Evolutionary conservation across 257 asterid genomes (phyloP).

Genomic region (Nicotiana otophora): DNA sequence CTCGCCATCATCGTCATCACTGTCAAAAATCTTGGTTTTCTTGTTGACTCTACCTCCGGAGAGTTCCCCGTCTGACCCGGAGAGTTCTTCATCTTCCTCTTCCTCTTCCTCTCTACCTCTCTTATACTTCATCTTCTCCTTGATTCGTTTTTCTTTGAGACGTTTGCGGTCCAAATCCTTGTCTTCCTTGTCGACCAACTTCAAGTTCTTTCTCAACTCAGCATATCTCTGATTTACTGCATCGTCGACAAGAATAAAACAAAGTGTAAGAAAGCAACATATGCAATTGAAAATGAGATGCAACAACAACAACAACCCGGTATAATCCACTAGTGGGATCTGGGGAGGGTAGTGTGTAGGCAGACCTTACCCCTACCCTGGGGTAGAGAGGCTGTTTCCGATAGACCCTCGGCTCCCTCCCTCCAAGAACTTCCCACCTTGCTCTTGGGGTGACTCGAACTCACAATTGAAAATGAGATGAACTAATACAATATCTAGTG

Average conservation of each 20-base stretch:
- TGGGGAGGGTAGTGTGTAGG: no score
- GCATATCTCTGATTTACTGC: slow-evolving; percentile 66
- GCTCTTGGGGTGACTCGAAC: no score
- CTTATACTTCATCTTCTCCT: slow-evolving; percentile 67
- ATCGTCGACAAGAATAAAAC: slow-evolving; percentile 4
- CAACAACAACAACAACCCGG: no score
- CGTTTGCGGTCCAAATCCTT: slow-evolving; percentile 64
- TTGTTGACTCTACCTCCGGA: slow-evolving; percentile 21
- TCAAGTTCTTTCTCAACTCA: slow-evolving; percentile 55
- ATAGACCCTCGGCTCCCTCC: no score
- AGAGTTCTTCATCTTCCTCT: slow-evolving; percentile 28
- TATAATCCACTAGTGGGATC: no score
- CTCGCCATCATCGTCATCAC: slow-evolving; percentile 44
- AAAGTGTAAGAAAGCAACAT: slow-evolving; percentile 2
- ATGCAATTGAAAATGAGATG: not conserved
- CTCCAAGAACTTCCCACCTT: no score
- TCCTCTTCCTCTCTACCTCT: slow-evolving; percentile 46
- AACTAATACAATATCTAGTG: not conserved
- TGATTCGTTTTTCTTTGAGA: slow-evolving; percentile 62
- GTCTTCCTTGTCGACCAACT: slow-evolving; percentile 70
- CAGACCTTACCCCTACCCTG: no score
- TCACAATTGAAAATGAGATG: not conserved
- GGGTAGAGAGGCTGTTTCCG: no score
- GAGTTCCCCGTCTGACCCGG: slow-evolving; percentile 39
- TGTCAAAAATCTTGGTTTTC: slow-evolving; percentile 51